These are phyloP conservation scores for Fusarium pilosicola DNA, from an alignment of 2,329 filamentous ascomycete genomes.

Conservation along the genomic window DNA sequence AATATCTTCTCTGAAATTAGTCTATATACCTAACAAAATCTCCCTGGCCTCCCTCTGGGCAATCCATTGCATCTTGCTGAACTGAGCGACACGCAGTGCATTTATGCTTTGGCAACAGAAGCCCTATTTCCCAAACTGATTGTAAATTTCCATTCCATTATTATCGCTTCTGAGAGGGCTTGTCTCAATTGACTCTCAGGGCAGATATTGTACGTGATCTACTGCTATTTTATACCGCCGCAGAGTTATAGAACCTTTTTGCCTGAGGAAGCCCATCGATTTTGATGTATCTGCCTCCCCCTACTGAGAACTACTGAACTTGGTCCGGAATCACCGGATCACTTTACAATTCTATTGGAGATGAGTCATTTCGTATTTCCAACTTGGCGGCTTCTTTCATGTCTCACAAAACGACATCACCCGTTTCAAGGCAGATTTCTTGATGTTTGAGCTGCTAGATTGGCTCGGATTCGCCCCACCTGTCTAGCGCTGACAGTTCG, in stretches of 20 bases:
- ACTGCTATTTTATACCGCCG: too few relatives aligned
- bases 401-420: not conserved
- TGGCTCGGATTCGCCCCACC: conserved; percentile 14
- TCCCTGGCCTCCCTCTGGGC: accelerated
- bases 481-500: conserved; percentile 10
- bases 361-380: not conserved
- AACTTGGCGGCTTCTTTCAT: not conserved
- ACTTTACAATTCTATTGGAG: not conserved
- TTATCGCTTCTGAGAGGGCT: accelerated
- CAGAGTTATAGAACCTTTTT: too few relatives aligned
- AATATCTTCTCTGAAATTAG: accelerated
- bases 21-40: accelerated
- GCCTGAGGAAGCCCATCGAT: too few relatives aligned
- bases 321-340: not conserved
- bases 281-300: too few relatives aligned
- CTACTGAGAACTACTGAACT: too few relatives aligned
- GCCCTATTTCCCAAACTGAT: accelerated
- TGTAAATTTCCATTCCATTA: accelerated
- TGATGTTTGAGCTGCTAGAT: not conserved
- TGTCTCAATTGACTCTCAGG: not conserved
- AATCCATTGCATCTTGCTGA: too few relatives aligned
- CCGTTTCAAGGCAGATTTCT: not conserved
- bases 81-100: accelerated
- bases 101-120: not conserved
- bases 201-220: too few relatives aligned